phyloP scores from a whole-genome alignment of 1,284 basidiomycete species.

The Moesziomyces globuligerus region DNA sequence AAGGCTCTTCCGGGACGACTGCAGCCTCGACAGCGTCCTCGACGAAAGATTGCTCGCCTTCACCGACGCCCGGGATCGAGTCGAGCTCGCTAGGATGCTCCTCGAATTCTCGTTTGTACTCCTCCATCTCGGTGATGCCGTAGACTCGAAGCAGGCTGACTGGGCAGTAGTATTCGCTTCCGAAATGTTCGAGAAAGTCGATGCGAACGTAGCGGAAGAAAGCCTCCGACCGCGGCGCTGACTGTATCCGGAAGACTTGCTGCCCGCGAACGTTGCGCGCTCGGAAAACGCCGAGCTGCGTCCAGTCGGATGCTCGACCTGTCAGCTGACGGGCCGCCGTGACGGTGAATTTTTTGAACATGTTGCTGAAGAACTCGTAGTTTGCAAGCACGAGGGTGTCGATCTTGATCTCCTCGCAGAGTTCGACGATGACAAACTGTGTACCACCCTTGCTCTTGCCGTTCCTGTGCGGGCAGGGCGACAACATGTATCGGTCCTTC shows the following conservation, averaged over 20 bases:
- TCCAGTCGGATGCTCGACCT: slow-evolving; percentile 75
- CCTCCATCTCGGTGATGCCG: slow-evolving; percentile 94
- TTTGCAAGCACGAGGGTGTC: slow-evolving; percentile 96
- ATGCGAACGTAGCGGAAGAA: slow-evolving; percentile 83
- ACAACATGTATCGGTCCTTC: slow-evolving; percentile 96
- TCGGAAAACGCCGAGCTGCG: slow-evolving; percentile 76
- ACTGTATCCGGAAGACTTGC: slow-evolving; percentile 71
- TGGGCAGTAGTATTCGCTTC: slow-evolving; percentile 95
- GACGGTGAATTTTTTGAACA: slow-evolving; percentile 90
- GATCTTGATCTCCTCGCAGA: slow-evolving; percentile 95
- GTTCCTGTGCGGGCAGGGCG: slow-evolving; percentile 76
- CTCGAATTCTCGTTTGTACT: slow-evolving; percentile 80
- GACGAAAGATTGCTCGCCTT: background rate
- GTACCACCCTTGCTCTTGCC: slow-evolving; percentile 23
- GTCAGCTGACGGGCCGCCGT: slow-evolving; percentile 82
- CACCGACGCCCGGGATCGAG: slow-evolving; percentile 36
- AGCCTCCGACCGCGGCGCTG: slow-evolving; percentile 30
- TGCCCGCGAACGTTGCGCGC: slow-evolving; percentile 92
- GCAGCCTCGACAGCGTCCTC: background rate
- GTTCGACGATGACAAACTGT: slow-evolving; percentile 91
- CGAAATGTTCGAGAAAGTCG: slow-evolving; percentile 93
- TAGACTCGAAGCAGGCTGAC: slow-evolving; percentile 91
- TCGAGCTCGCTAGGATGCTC: slow-evolving; percentile 71
- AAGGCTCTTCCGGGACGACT: background rate
- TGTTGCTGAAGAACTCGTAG: slow-evolving; percentile 97